Conservation (phyloP, 2,329 filamentous ascomycete species). For the Emmonsia crescens region DNA sequence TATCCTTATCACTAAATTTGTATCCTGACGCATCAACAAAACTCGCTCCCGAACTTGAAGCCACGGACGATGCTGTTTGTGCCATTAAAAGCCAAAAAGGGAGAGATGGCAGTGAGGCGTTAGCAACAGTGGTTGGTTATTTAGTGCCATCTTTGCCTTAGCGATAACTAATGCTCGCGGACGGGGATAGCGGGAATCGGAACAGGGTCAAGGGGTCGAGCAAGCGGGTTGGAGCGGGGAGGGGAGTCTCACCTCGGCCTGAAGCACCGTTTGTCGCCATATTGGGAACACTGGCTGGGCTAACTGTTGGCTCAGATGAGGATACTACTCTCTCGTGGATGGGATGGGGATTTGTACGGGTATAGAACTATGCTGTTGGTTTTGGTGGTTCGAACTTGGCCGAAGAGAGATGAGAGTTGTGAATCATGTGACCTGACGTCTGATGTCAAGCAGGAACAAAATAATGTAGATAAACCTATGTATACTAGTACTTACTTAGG, state of each 20-base stretch:
- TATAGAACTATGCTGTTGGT: neutral
- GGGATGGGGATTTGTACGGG: neutral
- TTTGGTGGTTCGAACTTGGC: neutral
- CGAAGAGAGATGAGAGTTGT: neutral
- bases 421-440: neutral
- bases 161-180: neutral
- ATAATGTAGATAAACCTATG: no score
- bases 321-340: neutral
- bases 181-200: neutral
- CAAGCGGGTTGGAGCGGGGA: neutral
- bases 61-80: slow-evolving; percentile 19
- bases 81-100: neutral
- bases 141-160: neutral
- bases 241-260: slow-evolving; percentile 23
- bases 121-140: neutral
- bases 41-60: slow-evolving; percentile 22
- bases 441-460: neutral
- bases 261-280: slow-evolving; percentile 29
- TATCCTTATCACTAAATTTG: slow-evolving; percentile 36
- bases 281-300: neutral
- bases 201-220: neutral
- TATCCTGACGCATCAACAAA: slow-evolving; percentile 37
- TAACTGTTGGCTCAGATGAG: neutral
- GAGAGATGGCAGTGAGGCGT: neutral
- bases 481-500: no score